phyloP scores from a whole-genome alignment of 2,329 filamentous ascomycete species.

The Rutstroemia sp. region DNA sequence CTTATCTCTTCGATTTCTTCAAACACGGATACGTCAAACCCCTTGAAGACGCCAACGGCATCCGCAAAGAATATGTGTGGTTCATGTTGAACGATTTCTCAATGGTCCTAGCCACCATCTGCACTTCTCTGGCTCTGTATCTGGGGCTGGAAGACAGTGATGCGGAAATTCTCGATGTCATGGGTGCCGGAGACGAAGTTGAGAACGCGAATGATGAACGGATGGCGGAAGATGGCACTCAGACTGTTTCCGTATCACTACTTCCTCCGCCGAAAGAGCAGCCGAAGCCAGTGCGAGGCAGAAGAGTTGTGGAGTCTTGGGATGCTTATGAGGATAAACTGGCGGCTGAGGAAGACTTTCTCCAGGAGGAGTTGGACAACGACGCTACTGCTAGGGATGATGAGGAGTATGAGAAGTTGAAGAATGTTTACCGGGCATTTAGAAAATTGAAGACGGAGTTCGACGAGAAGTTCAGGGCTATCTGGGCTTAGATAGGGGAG shows the following conservation, averaged over 20 bases:
- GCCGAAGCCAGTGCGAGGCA: constrained; percentile 13
- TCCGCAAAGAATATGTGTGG: constrained; percentile 62
- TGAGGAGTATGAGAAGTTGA: constrained; percentile 39
- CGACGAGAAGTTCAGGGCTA: constrained; percentile 48
- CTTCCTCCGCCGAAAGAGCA: constrained; percentile 6
- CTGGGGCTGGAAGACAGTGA: constrained; percentile 46
- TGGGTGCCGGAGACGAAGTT: constrained; percentile 42
- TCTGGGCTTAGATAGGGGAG: constrained; percentile 22
- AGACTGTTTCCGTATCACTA: constrained; percentile 7
- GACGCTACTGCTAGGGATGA: constrained; percentile 26
- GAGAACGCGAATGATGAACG: constrained; percentile 34
- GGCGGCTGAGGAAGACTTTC: constrained; percentile 30
- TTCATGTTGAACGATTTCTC: constrained; percentile 63
- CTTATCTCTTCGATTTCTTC: constrained; percentile 70
- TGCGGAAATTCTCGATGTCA: constrained; percentile 34
- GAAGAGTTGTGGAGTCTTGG: constrained; percentile 42
- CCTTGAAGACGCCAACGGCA: constrained; percentile 56
- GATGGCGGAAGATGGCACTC: constrained; percentile 24
- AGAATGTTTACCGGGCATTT: constrained; percentile 53
- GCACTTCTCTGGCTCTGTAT: constrained; percentile 54
- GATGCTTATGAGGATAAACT: constrained; percentile 35
- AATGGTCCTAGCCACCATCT: constrained; percentile 61
- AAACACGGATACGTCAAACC: constrained; percentile 59
- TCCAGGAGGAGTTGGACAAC: constrained; percentile 29
- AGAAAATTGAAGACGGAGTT: constrained; percentile 50